These are phyloP conservation scores for Alnus glutinosa DNA, from an alignment of 306 rosid species.

Conservation along the genomic window DNA sequence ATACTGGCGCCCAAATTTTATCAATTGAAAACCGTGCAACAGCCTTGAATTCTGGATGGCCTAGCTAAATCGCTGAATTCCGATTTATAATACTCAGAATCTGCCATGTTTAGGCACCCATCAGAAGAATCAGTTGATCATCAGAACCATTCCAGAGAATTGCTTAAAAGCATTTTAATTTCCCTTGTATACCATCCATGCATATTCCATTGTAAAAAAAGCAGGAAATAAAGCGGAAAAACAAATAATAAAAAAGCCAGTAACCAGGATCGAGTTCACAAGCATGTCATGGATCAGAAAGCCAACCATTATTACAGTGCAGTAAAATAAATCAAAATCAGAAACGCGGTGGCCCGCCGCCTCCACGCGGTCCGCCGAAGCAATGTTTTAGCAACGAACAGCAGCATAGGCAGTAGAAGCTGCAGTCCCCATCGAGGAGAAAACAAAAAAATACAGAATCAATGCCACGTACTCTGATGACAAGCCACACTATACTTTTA, in stretches of 20 bases:
- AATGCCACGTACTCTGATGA: not conserved
- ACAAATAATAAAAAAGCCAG: not conserved
- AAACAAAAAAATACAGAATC: not conserved
- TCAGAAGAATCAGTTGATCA: not conserved
- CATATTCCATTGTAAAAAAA: not conserved
- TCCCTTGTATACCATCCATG: not conserved
- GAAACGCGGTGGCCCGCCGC: constrained; percentile 43
- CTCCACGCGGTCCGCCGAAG: constrained; percentile 53
- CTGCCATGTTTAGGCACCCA: no score
- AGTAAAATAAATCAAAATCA: constrained; percentile 15
- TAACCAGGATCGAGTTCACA: not conserved
- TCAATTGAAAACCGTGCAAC: no score
- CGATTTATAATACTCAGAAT: no score
- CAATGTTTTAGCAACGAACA: constrained; percentile 67
- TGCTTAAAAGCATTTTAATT: not conserved
- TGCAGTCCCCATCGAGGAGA: constrained; percentile 25
- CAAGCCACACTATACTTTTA: no score
- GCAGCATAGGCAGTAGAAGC: constrained; percentile 72
- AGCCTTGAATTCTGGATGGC: no score
- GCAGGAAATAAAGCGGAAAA: not conserved
- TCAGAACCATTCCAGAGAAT: not conserved
- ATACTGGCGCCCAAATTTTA: no score
- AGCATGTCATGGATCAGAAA: not conserved
- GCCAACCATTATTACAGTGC: not conserved
- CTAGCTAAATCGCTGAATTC: no score